Base-by-base conservation (phyloP, 1,284 basidiomycete genomes). In the Vanrija sp. region DNA sequence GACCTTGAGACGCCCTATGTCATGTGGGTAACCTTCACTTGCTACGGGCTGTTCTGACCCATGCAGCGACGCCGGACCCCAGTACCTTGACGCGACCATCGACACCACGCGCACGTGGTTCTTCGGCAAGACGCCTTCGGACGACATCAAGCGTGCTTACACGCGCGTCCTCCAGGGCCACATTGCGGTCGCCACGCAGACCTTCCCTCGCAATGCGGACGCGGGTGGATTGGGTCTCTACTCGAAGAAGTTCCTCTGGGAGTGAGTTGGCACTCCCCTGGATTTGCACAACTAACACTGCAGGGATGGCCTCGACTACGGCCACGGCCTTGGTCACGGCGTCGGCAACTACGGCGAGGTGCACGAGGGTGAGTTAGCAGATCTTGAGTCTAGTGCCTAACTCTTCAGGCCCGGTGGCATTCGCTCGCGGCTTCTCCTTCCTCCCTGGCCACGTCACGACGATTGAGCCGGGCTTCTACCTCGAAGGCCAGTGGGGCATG, bases 91-190 rank as follows among this genome's bases (percentile, higher is more conserved):
- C 66, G 90, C 89, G 4, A 96, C 93, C 2, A 93, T 92, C 74
- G 92, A 97, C 74, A 94, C 90, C 9, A 94, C 91, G 2, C 83
- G 93, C 49, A 95, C 92, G 0, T 45, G 75, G 46, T 69, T 93
- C 77, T 91, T 96, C 70, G 93, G 92, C 43, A 82, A 84, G 37
- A 88, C 89, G 6, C 85, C 85, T 5, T 63, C 80, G 2, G 88
- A 91, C 61, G 86, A 93, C 73, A 56, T 75, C 56, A 87, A 85
- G 67, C 86, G 94, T 59, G 92, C 93, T 1, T 98, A 87, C 72
- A 98, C 96, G 16, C 81, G 92, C 22, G 96, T 98, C 23, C 76
- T 98, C 49, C 95, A 98, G 76, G 95, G 95, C 4, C 95, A 98
- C 78, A 94, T 98, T 62, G 89, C 91, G 37, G 91, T 96, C 62